Evolutionary conservation across 805 yeast species (phyloP).

Genomic region (Starmerella stellata): DNA sequence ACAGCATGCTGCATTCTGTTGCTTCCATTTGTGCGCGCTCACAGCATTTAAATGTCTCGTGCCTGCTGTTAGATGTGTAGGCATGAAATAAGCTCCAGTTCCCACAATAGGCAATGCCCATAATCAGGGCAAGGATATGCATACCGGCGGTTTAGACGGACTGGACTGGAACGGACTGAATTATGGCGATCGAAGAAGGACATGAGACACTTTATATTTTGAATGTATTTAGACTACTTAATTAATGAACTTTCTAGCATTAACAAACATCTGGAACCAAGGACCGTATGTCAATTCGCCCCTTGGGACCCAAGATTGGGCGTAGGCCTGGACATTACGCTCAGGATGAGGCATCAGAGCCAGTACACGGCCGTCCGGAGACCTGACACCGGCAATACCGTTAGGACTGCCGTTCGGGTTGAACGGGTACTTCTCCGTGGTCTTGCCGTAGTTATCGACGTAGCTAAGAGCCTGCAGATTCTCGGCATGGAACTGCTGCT

Average conservation of each 20-base stretch:
- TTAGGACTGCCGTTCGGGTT: slow-evolving; percentile 93
- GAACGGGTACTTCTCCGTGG: slow-evolving; percentile 69
- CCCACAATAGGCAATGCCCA: no score
- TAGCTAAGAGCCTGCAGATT: slow-evolving; percentile 51
- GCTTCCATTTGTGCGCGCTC: no score
- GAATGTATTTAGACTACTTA: no score
- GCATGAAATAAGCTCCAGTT: no score
- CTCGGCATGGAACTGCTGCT: slow-evolving; percentile 31
- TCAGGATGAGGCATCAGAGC: slow-evolving; percentile 99
- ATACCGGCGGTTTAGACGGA: no score
- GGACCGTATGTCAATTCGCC: slow-evolving; percentile 36
- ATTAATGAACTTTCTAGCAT: slow-evolving; percentile 58
- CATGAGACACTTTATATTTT: no score
- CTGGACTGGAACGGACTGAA: no score
- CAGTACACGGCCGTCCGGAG: slow-evolving; percentile 83
- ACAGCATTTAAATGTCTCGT: no score
- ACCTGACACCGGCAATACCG: slow-evolving; percentile 81
- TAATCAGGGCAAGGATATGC: no score
- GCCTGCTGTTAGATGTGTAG: no score
- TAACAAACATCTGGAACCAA: slow-evolving; percentile 82
- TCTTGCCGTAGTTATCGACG: slow-evolving; percentile 78
- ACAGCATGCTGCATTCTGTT: no score
- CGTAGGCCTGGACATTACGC: slow-evolving; percentile 70
- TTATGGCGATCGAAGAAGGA: no score
- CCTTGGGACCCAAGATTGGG: slow-evolving; percentile 77